These are phyloP conservation scores for Microcyclospora pomicola DNA, from an alignment of 2,329 filamentous ascomycete genomes.

Conservation along the genomic window DNA sequence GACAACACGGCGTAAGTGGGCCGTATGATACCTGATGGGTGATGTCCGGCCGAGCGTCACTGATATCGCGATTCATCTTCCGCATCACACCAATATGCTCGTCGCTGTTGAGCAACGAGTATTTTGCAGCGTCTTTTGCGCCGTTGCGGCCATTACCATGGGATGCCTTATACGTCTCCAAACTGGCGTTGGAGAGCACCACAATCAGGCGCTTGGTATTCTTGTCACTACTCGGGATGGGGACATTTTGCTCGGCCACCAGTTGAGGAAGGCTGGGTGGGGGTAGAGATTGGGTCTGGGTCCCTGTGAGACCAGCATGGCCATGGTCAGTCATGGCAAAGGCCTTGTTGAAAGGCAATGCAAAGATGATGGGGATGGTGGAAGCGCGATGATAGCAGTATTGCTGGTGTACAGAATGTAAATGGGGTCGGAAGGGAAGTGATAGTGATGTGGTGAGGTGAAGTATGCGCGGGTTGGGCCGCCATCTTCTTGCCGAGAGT, in stretches of 20 bases:
- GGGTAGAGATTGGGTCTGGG: conserved; percentile 74
- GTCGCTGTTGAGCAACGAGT: conserved; percentile 93
- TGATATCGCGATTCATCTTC: conserved; percentile 98
- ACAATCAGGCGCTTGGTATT: conserved; percentile 86
- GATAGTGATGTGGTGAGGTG: not conserved
- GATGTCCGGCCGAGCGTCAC: conserved; percentile 92
- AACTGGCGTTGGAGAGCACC: conserved; percentile 88
- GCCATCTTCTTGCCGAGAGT: not conserved
- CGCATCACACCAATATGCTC: conserved; percentile 98
- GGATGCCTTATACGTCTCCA: conserved; percentile 92
- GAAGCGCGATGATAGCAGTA: not conserved
- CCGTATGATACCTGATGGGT: conserved; percentile 72
- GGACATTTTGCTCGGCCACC: conserved; percentile 79
- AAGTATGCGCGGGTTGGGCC: not conserved
- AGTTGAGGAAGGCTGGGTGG: conserved; percentile 82
- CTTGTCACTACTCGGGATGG: conserved; percentile 77
- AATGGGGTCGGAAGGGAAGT: not conserved
- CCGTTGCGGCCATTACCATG: conserved; percentile 39
- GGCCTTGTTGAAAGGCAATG: conserved; percentile 25
- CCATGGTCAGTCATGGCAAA: conserved; percentile 20
- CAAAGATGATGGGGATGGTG: conserved; percentile 1
- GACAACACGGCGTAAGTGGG: conserved; percentile 1
- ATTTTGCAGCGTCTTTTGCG: conserved; percentile 62
- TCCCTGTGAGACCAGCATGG: conserved; percentile 14
- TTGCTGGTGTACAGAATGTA: not conserved